Conservation (phyloP, 2,329 filamentous ascomycete species). For the Pestalotiopsis sp. region DNA sequence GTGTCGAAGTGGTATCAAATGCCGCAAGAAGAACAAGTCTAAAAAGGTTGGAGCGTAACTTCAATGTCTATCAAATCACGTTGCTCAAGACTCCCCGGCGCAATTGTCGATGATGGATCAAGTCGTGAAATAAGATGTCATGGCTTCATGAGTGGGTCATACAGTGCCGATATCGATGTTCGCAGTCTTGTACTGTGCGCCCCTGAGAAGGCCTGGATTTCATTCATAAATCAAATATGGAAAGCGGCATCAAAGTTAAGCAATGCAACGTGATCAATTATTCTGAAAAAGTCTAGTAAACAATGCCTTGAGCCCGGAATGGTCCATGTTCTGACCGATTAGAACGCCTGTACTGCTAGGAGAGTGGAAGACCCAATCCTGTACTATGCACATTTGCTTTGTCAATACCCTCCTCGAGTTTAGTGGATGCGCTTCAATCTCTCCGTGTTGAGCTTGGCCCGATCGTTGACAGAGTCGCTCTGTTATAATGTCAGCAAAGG, state of each 20-base stretch:
- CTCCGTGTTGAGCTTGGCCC: slow-evolving; percentile 77
- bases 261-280: not conserved
- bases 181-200: not conserved
- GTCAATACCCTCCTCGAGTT: not conserved
- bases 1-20: not conserved
- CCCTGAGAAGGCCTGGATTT: not conserved
- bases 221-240: not conserved
- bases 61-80: not conserved
- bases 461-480: slow-evolving; percentile 83
- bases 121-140: slow-evolving; percentile 4
- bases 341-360: slow-evolving; percentile 2
- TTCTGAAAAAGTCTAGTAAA: not conserved
- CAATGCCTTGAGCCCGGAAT: not conserved
- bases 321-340: not conserved
- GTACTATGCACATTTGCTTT: not conserved
- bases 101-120: not conserved
- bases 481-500: slow-evolving; percentile 35
- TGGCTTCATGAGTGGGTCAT: not conserved
- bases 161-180: not conserved
- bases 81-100: not conserved
- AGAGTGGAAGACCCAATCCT: not conserved
- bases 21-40: not conserved
- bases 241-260: not conserved
- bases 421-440: slow-evolving; percentile 64
- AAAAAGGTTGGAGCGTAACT: not conserved